These are phyloP conservation scores for Murraya koenigii DNA, from an alignment of 345 rosid species.

Conservation along the genomic window DNA sequence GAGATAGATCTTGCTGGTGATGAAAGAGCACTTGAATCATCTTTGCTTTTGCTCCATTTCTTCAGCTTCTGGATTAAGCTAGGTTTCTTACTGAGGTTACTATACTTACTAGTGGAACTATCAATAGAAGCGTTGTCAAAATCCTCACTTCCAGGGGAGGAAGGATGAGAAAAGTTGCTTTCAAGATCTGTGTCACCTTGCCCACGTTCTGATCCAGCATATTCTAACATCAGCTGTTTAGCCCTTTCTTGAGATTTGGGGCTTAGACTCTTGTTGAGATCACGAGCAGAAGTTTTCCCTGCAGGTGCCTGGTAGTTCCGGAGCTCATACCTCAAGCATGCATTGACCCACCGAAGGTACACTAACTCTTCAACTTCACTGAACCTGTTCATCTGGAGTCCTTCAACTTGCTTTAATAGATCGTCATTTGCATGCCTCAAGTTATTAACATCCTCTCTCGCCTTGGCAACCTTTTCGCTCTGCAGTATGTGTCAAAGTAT, in stretches of 20 bases:
- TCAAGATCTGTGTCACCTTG: slow-evolving; percentile 92
- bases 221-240: slow-evolving; percentile 79
- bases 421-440: slow-evolving; percentile 84
- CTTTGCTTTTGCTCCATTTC: slow-evolving; percentile 89
- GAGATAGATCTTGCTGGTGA: slow-evolving; percentile 76
- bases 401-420: slow-evolving; percentile 93
- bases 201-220: slow-evolving; percentile 92
- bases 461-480: slow-evolving; percentile 79
- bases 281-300: slow-evolving; percentile 87
- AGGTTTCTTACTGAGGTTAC: slow-evolving; percentile 73
- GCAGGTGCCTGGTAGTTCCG: slow-evolving; percentile 85
- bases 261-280: slow-evolving; percentile 80
- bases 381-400: slow-evolving; percentile 94
- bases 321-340: slow-evolving; percentile 92
- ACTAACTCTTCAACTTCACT: slow-evolving; percentile 99
- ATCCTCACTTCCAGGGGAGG: slow-evolving; percentile 93
- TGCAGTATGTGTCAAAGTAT: slow-evolving; percentile 28
- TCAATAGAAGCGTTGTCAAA: slow-evolving; percentile 84
- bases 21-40: slow-evolving; percentile 66
- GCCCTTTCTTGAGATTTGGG: slow-evolving; percentile 90
- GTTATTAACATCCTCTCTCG: slow-evolving; percentile 72
- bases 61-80: slow-evolving; percentile 77
- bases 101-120: slow-evolving; percentile 72
- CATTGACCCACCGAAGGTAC: slow-evolving; percentile 98
- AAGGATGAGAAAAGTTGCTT: slow-evolving; percentile 83